phyloP scores from a whole-genome alignment of 2,329 filamentous ascomycete genomes.

The Westerdykella aurantiaca region DNA sequence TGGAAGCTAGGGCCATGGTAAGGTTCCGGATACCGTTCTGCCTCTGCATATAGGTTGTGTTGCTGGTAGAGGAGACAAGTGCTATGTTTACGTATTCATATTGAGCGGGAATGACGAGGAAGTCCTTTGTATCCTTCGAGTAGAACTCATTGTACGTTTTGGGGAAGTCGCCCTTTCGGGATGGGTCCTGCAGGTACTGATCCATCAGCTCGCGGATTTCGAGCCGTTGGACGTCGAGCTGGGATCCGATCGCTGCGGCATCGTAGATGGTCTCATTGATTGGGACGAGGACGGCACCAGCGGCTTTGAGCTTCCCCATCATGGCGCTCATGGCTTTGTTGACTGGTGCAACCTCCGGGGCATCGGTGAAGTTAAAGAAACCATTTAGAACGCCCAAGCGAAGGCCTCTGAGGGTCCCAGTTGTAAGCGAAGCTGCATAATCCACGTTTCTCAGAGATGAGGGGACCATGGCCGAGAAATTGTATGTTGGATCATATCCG shows the following conservation, averaged over 20 bases:
- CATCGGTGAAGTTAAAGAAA: conserved; percentile 52
- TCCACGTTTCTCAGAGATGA: conserved; percentile 39
- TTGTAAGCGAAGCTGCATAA: conserved; percentile 42
- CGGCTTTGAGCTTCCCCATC: conserved; percentile 41
- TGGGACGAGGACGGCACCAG: conserved; percentile 48
- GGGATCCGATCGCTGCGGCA: conserved; percentile 43
- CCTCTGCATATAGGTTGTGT: conserved; percentile 46
- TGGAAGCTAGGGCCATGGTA: conserved; percentile 46
- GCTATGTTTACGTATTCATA: conserved; percentile 51
- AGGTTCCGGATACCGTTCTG: conserved; percentile 49
- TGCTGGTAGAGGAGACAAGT: conserved; percentile 48
- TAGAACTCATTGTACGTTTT: conserved; percentile 48
- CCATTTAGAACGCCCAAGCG: conserved; percentile 50
- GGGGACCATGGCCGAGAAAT: conserved; percentile 48
- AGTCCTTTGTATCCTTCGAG: conserved; percentile 41
- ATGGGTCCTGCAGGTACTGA: conserved; percentile 48
- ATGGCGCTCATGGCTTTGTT: conserved; percentile 49
- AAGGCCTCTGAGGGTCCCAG: conserved; percentile 34
- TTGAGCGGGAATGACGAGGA: conserved; percentile 56
- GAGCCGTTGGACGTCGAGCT: conserved; percentile 55
- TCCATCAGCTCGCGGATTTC: conserved; percentile 55
- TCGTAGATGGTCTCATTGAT: conserved; percentile 50
- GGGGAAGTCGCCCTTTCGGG: conserved; percentile 42
- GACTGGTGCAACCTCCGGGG: conserved; percentile 53
- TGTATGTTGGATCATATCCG: conserved; percentile 49